Conservation (phyloP, 2,329 filamentous ascomycete genomes). For the Grosmannia serpens region DNA sequence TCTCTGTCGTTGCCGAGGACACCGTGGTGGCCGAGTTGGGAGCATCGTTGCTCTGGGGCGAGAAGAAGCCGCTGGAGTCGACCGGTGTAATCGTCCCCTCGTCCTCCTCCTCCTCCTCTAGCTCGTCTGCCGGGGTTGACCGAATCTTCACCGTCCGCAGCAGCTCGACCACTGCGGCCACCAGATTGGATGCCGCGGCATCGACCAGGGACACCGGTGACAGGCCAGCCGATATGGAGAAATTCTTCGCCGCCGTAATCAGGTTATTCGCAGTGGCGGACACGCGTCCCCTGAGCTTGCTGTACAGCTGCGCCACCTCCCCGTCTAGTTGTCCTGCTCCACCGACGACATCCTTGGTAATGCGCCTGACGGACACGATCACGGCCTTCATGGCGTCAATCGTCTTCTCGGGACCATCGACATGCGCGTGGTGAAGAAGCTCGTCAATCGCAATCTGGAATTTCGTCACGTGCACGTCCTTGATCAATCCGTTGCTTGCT, state of each 20-base stretch:
- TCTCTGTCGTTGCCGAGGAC: slow-evolving; percentile 20
- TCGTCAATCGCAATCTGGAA: slow-evolving; percentile 95
- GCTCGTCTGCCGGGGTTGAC: slow-evolving; percentile 59
- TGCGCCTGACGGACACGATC: slow-evolving; percentile 68
- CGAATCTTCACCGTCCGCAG: slow-evolving; percentile 75
- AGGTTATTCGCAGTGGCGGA: slow-evolving; percentile 93
- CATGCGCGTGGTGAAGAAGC: slow-evolving; percentile 64
- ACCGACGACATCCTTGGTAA: slow-evolving; percentile 67
- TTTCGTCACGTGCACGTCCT: slow-evolving; percentile 85
- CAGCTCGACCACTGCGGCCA: slow-evolving; percentile 75
- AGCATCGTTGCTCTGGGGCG: slow-evolving; percentile 32
- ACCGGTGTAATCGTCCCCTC: slow-evolving; percentile 49
- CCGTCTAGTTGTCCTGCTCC: slow-evolving; percentile 36
- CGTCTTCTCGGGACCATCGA: slow-evolving; percentile 60
- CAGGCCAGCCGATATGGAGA: slow-evolving; percentile 68
- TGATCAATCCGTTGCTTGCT: slow-evolving; percentile 65
- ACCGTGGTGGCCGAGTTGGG: slow-evolving; percentile 22
- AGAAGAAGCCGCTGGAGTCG: slow-evolving; percentile 60
- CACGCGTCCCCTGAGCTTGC: slow-evolving; percentile 67
- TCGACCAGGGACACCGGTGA: slow-evolving; percentile 90
- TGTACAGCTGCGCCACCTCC: slow-evolving; percentile 43
- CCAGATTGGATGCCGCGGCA: slow-evolving; percentile 83
- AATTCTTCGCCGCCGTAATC: slow-evolving; percentile 91
- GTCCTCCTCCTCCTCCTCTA: slow-evolving; percentile 63
- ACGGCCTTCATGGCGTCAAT: slow-evolving; percentile 82